Evolutionary conservation across 2,329 filamentous ascomycete genomes (phyloP).

Genomic region (Helotiales sp.): DNA sequence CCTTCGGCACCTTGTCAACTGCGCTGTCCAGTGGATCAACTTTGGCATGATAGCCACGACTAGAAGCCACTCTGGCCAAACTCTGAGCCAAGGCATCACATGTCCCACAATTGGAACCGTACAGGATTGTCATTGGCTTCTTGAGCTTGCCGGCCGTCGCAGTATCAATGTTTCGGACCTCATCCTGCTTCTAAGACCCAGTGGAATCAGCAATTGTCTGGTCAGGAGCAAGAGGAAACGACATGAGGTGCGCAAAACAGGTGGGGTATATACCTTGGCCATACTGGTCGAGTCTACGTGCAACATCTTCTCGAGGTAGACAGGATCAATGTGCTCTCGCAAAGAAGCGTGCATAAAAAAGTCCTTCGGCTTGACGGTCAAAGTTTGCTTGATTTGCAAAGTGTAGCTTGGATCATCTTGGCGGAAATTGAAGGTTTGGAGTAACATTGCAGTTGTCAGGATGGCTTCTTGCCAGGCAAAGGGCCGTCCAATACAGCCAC

Average conservation of each 20-base stretch:
- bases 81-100: constrained; percentile 71
- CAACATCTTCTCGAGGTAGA: constrained; percentile 48
- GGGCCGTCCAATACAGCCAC: constrained; percentile 73
- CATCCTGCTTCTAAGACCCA: background rate
- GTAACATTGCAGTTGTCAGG: constrained; percentile 63
- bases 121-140: constrained; percentile 62
- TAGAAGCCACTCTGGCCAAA: constrained; percentile 61
- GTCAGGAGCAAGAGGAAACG: too few species aligned
- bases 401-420: constrained; percentile 64
- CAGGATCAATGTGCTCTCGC: constrained; percentile 53
- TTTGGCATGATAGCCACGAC: constrained; percentile 60
- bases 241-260: too few species aligned
- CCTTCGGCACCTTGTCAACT: constrained; percentile 61
- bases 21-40: constrained; percentile 65
- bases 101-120: constrained; percentile 78
- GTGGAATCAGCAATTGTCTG: background rate
- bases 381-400: constrained; percentile 57
- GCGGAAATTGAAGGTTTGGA: constrained; percentile 74
- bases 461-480: constrained; percentile 79
- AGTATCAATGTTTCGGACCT: background rate
- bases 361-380: constrained; percentile 67
- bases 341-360: constrained; percentile 66
- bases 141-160: constrained; percentile 11
- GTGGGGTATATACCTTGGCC: background rate
- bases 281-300: constrained; percentile 13